Evolutionary conservation across 1,284 basidiomycete species (phyloP).

Genomic region (Violaceomyces palustris): DNA sequence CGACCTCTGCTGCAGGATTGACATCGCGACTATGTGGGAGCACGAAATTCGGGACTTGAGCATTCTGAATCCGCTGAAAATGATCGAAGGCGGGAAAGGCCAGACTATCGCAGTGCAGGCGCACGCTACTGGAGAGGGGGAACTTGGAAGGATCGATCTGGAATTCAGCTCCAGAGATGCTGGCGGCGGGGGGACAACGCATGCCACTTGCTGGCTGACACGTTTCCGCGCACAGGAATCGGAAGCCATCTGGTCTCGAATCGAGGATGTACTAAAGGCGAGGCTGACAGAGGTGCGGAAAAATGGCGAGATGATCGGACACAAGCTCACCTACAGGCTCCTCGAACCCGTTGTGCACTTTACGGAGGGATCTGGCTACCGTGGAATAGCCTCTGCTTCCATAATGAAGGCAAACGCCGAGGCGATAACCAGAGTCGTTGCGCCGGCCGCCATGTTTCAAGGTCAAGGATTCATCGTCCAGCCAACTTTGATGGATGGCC

Average conservation of each 20-base stretch:
- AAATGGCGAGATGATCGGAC: slow-evolving; percentile 6
- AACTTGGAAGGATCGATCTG: not conserved
- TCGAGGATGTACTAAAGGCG: slow-evolving; percentile 1
- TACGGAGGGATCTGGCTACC: not conserved
- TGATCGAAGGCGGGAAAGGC: not conserved
- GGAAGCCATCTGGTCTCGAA: not conserved
- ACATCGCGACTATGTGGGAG: not conserved
- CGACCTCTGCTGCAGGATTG: not conserved
- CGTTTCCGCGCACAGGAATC: not conserved
- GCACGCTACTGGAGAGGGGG: too few species aligned
- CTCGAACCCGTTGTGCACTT: slow-evolving; percentile 3
- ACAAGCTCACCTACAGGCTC: slow-evolving; percentile 7
- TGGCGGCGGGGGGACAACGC: not conserved
- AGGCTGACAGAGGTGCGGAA: slow-evolving; percentile 2
- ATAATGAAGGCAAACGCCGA: not conserved
- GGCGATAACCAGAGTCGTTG: not conserved
- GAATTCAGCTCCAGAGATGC: not conserved
- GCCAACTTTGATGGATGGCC: slow-evolving; percentile 1
- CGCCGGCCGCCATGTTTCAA: too few species aligned
- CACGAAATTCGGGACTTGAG: not conserved
- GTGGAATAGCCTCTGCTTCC: not conserved
- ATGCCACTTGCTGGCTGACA: not conserved
- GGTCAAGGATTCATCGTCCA: slow-evolving; percentile 1
- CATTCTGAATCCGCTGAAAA: not conserved
- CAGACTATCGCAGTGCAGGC: not conserved